These are phyloP conservation scores for Pyrenochaeta sp. DNA, from an alignment of 2,329 filamentous ascomycete genomes.

Conservation along the genomic window DNA sequence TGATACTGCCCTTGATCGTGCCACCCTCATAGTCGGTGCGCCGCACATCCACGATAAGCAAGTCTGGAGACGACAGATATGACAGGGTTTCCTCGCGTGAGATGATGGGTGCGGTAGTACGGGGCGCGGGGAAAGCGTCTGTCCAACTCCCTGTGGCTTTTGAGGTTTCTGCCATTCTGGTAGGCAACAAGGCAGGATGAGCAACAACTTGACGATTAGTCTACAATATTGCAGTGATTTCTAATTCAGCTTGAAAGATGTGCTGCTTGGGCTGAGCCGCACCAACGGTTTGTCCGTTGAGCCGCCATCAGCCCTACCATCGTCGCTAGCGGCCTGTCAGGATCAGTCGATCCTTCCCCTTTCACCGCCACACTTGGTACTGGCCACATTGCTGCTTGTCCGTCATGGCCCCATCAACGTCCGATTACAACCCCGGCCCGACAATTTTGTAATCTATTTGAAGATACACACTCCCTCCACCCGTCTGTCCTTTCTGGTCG, in stretches of 20 bases:
- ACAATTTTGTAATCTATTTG: slow-evolving; percentile 24
- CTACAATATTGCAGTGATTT: neutral
- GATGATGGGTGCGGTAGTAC: slow-evolving; percentile 48
- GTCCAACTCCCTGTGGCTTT: slow-evolving; percentile 45
- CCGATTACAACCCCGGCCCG: slow-evolving; percentile 40
- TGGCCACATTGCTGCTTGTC: slow-evolving; percentile 44
- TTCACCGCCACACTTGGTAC: slow-evolving; percentile 32
- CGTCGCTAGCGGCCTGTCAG: slow-evolving; percentile 17
- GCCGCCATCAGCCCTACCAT: slow-evolving; percentile 29
- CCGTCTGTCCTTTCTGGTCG: slow-evolving; percentile 18
- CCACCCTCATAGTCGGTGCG: slow-evolving; percentile 59
- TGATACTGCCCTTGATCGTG: slow-evolving; percentile 55
- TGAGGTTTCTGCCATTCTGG: slow-evolving; percentile 27
- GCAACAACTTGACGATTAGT: neutral
- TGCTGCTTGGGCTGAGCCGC: slow-evolving; percentile 3
- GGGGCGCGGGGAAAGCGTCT: slow-evolving; percentile 53
- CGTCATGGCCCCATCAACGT: slow-evolving; percentile 40
- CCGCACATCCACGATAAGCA: slow-evolving; percentile 56
- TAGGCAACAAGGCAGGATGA: neutral
- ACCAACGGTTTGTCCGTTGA: slow-evolving; percentile 20
- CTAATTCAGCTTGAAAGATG: neutral
- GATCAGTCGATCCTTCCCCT: slow-evolving; percentile 15
- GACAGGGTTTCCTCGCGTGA: slow-evolving; percentile 48
- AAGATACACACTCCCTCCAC: slow-evolving; percentile 24
- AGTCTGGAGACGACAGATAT: slow-evolving; percentile 43